Percentiles rank a stretch among this genome's conserved stretches.
phyloP scores from a whole-genome alignment of 1,284 basidiomycete species.

The Polyporus tsugae region DNA sequence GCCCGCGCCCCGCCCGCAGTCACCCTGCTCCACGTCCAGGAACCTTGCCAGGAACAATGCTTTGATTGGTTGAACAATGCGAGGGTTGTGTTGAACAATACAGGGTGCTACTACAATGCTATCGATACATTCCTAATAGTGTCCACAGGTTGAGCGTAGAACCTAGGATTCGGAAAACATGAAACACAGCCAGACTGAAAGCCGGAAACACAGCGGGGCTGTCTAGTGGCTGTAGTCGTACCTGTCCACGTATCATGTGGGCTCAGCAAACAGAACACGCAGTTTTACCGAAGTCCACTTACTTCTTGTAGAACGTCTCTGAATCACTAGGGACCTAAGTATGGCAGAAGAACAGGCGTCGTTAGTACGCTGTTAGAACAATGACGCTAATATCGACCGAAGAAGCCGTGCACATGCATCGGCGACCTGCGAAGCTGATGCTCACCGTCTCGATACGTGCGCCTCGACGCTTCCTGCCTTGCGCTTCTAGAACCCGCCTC shows the following conservation, averaged over 20 bases:
- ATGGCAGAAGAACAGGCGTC: neutral
- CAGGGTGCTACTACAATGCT: conserved; percentile 23
- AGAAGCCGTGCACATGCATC: conserved; percentile 3
- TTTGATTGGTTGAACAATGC: conserved; percentile 20
- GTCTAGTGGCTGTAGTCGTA: conserved; percentile 63
- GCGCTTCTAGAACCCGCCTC: conserved; percentile 65
- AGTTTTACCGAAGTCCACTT: conserved; percentile 37
- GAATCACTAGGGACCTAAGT: conserved; percentile 72
- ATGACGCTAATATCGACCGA: conserved; percentile 8
- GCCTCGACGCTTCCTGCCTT: conserved; percentile 73
- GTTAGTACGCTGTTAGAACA: conserved; percentile 3
- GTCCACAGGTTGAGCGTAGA: conserved; percentile 28
- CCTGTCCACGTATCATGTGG: conserved; percentile 45
- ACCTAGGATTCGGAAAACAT: conserved; percentile 5
- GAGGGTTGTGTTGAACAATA: conserved; percentile 32
- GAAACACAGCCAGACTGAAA: conserved; percentile 6
- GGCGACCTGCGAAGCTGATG: conserved; percentile 22
- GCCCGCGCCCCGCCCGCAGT: conserved; percentile 2
- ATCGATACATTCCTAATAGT: conserved; percentile 28
- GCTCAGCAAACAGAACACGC: conserved; percentile 24
- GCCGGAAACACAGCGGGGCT: neutral
- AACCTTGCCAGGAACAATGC: neutral
- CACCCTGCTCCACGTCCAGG: conserved; percentile 1
- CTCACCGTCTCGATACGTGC: conserved; percentile 69
- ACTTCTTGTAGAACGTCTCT: conserved; percentile 92